Evolutionary conservation across 768 basidiomycete genomes (phyloP).

Genomic region (Suillus americanus): DNA sequence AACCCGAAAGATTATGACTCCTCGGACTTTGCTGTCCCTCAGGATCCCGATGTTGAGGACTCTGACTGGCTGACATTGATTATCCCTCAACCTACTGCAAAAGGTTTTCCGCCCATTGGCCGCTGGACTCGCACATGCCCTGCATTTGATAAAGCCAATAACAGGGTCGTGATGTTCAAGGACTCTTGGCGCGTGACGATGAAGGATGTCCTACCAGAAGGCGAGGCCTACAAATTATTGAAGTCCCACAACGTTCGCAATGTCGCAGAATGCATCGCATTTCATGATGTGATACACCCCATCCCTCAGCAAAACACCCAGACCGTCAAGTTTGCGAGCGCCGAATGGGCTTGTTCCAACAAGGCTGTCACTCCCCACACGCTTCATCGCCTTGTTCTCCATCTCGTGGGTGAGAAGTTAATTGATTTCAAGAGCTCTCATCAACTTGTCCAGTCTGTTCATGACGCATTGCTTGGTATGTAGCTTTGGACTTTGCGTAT

Average conservation of each 20-base stretch:
- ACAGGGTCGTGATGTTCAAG: conserved; percentile 2
- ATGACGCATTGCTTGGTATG: conserved; percentile 2
- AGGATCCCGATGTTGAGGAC: background rate
- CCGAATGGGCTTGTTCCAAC: background rate
- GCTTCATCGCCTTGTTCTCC: conserved; percentile 1
- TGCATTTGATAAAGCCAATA: background rate
- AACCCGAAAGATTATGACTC: too few species aligned
- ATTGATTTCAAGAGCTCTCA: background rate
- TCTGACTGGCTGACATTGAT: background rate
- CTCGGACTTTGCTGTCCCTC: background rate
- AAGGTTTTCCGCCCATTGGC: background rate
- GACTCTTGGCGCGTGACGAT: conserved; percentile 4
- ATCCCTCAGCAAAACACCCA: conserved; percentile 1
- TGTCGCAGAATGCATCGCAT: conserved; percentile 1
- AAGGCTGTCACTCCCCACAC: background rate
- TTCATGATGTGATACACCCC: background rate
- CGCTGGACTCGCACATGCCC: background rate
- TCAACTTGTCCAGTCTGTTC: conserved; percentile 3
- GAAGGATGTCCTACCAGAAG: background rate
- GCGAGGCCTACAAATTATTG: background rate
- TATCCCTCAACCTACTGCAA: background rate
- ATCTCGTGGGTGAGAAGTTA: background rate
- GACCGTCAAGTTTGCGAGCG: background rate
- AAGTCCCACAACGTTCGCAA: background rate
- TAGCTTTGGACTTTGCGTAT: background rate